phyloP scores from a whole-genome alignment of 495 filamentous ascomycete species.

The Hyaloscypha bicolor region DNA sequence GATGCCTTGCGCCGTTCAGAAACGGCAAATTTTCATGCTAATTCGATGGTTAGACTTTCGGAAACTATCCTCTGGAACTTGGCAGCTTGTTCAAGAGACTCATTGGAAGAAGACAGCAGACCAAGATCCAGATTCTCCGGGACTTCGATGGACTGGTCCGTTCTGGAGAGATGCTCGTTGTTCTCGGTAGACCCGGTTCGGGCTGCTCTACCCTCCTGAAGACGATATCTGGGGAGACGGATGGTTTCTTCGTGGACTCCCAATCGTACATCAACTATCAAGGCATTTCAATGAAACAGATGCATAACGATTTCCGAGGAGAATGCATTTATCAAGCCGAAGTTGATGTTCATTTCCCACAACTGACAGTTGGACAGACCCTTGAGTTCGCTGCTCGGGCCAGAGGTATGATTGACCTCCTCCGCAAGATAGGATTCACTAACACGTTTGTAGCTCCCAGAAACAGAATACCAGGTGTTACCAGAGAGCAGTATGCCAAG shows the following conservation, averaged over 20 bases:
- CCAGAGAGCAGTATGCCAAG: conserved; percentile 62
- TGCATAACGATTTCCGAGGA: conserved; percentile 71
- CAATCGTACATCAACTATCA: conserved; percentile 75
- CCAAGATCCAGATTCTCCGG: conserved; percentile 75
- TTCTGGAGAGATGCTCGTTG: conserved; percentile 79
- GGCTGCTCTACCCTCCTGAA: conserved; percentile 83
- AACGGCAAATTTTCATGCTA: too few relatives aligned
- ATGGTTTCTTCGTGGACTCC: conserved; percentile 68
- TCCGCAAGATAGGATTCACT: conserved; percentile 26
- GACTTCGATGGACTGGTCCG: conserved; percentile 77
- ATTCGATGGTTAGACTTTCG: conserved; percentile 44
- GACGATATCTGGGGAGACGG: conserved; percentile 75
- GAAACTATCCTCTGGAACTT: conserved; percentile 63
- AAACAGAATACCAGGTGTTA: conserved; percentile 57
- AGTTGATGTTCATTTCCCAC: conserved; percentile 81
- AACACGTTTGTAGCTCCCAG: conserved; percentile 49
- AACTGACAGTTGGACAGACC: conserved; percentile 78
- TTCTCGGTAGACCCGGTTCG: conserved; percentile 75
- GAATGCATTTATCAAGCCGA: conserved; percentile 84
- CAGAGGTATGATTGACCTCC: conserved; percentile 59
- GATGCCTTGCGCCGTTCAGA: too few relatives aligned
- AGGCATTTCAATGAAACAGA: conserved; percentile 59
- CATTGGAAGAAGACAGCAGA: conserved; percentile 44
- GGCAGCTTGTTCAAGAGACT: conserved; percentile 47
- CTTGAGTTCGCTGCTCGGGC: conserved; percentile 75